Percentiles rank a stretch among this genome's conserved stretches.
phyloP scores from a whole-genome alignment of 2,329 filamentous ascomycete genomes.

The Periglandula ipomoeae region DNA sequence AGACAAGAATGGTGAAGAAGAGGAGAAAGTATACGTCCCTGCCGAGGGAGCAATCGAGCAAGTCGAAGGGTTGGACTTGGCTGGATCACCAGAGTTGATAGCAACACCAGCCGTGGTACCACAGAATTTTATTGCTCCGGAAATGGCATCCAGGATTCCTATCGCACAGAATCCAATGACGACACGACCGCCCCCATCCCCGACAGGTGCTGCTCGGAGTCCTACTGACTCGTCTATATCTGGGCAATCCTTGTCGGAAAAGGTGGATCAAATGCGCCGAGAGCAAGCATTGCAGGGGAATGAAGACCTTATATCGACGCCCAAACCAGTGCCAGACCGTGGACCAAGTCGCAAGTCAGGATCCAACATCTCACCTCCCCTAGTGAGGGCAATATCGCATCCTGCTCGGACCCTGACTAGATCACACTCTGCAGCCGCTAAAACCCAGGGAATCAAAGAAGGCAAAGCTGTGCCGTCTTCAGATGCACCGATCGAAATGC shows the following conservation, averaged over 20 bases:
- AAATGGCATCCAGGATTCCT: neutral
- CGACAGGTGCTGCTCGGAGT: slow-evolving; percentile 12
- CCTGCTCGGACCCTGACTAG: slow-evolving; percentile 38
- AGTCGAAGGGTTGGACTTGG: slow-evolving; percentile 42
- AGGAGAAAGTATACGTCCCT: slow-evolving; percentile 20
- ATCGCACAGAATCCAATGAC: slow-evolving; percentile 2
- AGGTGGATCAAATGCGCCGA: slow-evolving; percentile 41
- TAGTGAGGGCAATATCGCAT: slow-evolving; percentile 44
- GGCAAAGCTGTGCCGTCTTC: slow-evolving; percentile 17
- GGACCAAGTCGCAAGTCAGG: slow-evolving; percentile 35
- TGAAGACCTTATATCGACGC: slow-evolving; percentile 18
- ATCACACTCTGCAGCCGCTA: slow-evolving; percentile 34
- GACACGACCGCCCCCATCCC: slow-evolving; percentile 14
- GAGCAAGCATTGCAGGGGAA: slow-evolving; percentile 28
- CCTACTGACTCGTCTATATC: slow-evolving; percentile 11
- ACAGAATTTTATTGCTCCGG: slow-evolving; percentile 1
- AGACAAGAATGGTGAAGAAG: slow-evolving; percentile 15
- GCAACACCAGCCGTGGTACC: slow-evolving; percentile 14
- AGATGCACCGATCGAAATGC: slow-evolving; percentile 15
- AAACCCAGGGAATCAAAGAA: slow-evolving; percentile 29
- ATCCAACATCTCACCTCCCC: slow-evolving; percentile 39
- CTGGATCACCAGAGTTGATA: slow-evolving; percentile 22
- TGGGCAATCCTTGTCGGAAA: slow-evolving; percentile 30
- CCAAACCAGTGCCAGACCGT: slow-evolving; percentile 23
- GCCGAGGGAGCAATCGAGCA: slow-evolving; percentile 32